phyloP scores from a whole-genome alignment of 352 stramenopile species.

The Phytophthora litchii region DNA sequence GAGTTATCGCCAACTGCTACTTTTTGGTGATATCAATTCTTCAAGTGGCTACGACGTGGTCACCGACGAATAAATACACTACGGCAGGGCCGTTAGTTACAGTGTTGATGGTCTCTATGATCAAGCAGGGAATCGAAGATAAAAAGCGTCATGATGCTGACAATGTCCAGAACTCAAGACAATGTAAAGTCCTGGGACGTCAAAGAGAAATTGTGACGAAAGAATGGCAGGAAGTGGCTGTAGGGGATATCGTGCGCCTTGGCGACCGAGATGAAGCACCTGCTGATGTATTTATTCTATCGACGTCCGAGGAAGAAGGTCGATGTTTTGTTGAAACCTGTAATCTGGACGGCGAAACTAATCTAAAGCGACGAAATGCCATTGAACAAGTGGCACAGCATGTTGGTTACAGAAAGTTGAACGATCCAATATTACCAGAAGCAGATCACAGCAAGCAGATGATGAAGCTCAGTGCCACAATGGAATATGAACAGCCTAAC shows the following conservation, averaged over 20 bases:
- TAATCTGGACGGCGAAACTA: conserved; percentile 95
- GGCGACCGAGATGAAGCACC: conserved; percentile 63
- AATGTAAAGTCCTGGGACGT: conserved; percentile 50
- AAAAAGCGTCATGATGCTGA: conserved; percentile 79
- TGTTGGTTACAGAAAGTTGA: conserved; percentile 64
- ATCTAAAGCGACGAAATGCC: conserved; percentile 86
- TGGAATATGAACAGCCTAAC: conserved; percentile 85
- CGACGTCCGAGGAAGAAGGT: conserved; percentile 75
- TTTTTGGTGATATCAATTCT: conserved; percentile 95
- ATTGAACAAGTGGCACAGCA: conserved; percentile 61
- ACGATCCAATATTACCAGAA: conserved; percentile 50
- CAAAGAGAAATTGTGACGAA: conserved; percentile 51
- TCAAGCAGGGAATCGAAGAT: conserved; percentile 84
- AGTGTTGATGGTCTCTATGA: conserved; percentile 78
- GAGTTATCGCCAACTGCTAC: conserved; percentile 94
- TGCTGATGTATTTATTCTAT: conserved; percentile 73
- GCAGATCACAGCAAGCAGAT: conserved; percentile 43
- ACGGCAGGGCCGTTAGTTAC: conserved; percentile 72
- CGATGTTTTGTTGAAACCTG: conserved; percentile 93
- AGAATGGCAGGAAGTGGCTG: conserved; percentile 75
- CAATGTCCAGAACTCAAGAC: conserved; percentile 60
- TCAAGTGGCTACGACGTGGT: conserved; percentile 81
- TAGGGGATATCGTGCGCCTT: conserved; percentile 72
- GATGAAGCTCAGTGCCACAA: conserved; percentile 42
- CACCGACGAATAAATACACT: conserved; percentile 79